These are phyloP conservation scores for Centella asiatica DNA, from an alignment of 129 eudicot species.

Conservation along the genomic window DNA sequence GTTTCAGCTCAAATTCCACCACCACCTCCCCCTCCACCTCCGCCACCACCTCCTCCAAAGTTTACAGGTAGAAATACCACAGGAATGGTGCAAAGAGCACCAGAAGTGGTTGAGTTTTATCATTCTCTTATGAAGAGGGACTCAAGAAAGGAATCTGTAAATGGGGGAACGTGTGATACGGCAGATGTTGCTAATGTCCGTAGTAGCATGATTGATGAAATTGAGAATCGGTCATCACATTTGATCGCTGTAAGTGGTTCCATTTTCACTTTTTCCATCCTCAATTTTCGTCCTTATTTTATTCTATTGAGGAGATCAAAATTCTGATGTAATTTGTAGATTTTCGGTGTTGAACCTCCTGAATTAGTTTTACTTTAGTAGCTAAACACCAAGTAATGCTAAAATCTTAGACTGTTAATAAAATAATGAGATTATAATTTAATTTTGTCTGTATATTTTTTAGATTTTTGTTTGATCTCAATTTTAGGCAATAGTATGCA, in stretches of 20 bases:
- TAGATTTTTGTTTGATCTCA: not conserved
- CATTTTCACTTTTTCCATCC: not conserved
- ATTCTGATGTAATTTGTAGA: too few species aligned
- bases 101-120: constrained; percentile 91
- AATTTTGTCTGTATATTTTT: too few species aligned
- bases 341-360: too few species aligned
- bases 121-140: constrained; percentile 97
- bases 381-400: not conserved
- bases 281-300: too few species aligned
- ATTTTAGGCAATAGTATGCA: not conserved
- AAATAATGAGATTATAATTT: not conserved
- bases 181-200: constrained; percentile 57
- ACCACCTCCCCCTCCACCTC: constrained; percentile 74
- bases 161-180: constrained; percentile 48
- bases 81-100: constrained; percentile 82
- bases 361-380: not conserved
- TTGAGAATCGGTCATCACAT: constrained; percentile 89
- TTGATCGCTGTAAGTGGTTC: constrained; percentile 76
- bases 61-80: constrained; percentile 26
- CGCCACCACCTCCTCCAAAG: constrained; percentile 76
- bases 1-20: constrained; percentile 25
- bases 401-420: not conserved
- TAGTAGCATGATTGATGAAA: constrained; percentile 90
- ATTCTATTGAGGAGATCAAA: too few species aligned
- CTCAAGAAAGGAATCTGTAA: constrained; percentile 58